These are phyloP conservation scores for Cercospora berteroae DNA, from an alignment of 2,329 filamentous ascomycete species.

Conservation along the genomic window DNA sequence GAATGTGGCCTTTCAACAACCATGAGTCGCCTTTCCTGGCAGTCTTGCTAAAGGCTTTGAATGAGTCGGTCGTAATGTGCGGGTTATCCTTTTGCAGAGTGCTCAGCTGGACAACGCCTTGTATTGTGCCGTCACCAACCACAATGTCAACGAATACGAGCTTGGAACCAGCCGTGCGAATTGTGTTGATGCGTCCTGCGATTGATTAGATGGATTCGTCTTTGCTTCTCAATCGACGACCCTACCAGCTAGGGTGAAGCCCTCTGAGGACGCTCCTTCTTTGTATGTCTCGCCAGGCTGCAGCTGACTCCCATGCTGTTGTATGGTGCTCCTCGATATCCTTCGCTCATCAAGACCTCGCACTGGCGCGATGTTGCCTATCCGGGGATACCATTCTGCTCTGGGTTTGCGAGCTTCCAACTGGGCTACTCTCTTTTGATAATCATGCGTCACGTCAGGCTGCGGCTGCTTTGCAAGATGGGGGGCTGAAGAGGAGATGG, in stretches of 20 bases:
- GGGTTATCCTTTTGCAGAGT: slow-evolving; percentile 42
- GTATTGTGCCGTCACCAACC: slow-evolving; percentile 69
- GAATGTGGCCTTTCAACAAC: slow-evolving; percentile 65
- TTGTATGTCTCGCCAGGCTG: slow-evolving; percentile 16
- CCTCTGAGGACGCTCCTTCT: not conserved
- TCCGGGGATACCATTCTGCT: slow-evolving; percentile 57
- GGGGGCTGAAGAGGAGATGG: slow-evolving; percentile 43
- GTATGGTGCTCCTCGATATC: slow-evolving; percentile 3
- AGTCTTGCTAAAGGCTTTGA: slow-evolving; percentile 62
- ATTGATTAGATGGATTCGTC: slow-evolving; percentile 1
- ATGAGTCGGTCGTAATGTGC: slow-evolving; percentile 44
- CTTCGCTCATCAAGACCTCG: not conserved
- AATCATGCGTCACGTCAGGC: slow-evolving; percentile 38
- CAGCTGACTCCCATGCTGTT: slow-evolving; percentile 1
- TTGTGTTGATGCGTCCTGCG: slow-evolving; percentile 69
- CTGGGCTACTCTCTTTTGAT: slow-evolving; percentile 55
- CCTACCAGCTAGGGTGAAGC: slow-evolving; percentile 5
- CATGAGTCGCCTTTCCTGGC: slow-evolving; percentile 80
- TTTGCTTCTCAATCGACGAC: not conserved
- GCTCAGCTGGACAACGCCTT: slow-evolving; percentile 71
- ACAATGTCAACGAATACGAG: slow-evolving; percentile 81
- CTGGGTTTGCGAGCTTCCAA: slow-evolving; percentile 52
- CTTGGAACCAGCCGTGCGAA: slow-evolving; percentile 70
- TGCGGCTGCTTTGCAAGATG: slow-evolving; percentile 9
- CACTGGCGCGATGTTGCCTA: slow-evolving; percentile 22